Base-by-base conservation (phyloP, 805 yeast species). In the Dipodascopsis tothii region DNA sequence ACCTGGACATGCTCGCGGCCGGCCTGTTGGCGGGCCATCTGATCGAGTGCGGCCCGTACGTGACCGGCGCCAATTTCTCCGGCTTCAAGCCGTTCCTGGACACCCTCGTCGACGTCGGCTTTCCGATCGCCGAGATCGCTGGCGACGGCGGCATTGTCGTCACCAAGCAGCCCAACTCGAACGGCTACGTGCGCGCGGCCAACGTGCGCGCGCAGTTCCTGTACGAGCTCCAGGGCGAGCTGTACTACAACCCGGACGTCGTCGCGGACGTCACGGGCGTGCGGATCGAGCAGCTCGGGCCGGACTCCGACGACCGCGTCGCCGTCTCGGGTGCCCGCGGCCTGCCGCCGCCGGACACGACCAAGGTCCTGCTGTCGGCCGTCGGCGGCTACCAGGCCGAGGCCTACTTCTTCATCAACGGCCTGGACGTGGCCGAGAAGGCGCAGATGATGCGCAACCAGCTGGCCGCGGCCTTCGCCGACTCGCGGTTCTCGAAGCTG, bases 191-290 rank as follows among this genome's bases (percentile, higher is more conserved):
- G 14, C 50, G 52, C 36, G 37, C 39, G 18, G 57, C 52, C 36
- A 46, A 45, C 14, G 25, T 41, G n/a, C 41, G 41, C 16, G 37
- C 44, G 7, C 59, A 55, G 50, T 45, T 55, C 21, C 39, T 56
- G n/a, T 56, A 56, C 35, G 59, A 56, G 39, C 44, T 56, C n/a
- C 59, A 56, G 44, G 60, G 59, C n/a, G 44, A 43, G n/a, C 39
- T 51, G 28, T 56, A 56, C 35, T 35, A 56, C 32, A 56, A 56
- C 43, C 33, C 46, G 16, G 59, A 56, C 37, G 60, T 56, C 30
- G 54, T 36, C 21, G 59, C 60, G 3, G 43, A 49, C 30, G 16
- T 56, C 3, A 35, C 34, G 16, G 35, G 48, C 14, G 35, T 52
- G 7, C 20, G 20, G n/a, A 35, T 55, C n/a, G 38, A 21, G 25